These are phyloP conservation scores for Aspergillus sparsus DNA, from an alignment of 495 filamentous ascomycete species.

Conservation along the genomic window DNA sequence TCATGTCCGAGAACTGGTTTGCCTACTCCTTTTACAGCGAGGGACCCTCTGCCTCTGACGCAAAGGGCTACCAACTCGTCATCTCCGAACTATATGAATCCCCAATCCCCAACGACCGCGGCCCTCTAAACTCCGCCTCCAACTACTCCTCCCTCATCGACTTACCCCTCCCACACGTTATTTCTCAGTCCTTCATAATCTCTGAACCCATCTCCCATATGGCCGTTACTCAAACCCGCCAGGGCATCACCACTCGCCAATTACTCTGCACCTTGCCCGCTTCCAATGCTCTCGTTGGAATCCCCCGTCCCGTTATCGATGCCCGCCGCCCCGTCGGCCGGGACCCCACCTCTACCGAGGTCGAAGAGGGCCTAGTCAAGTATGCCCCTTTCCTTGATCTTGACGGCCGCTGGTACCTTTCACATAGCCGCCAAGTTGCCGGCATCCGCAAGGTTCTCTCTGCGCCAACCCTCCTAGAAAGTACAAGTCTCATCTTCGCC, in stretches of 20 bases:
- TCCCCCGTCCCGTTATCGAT: slow-evolving; percentile 78
- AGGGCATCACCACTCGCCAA: slow-evolving; percentile 86
- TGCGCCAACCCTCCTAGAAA: slow-evolving; percentile 79
- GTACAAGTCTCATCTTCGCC: slow-evolving; percentile 86
- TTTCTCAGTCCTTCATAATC: slow-evolving; percentile 79
- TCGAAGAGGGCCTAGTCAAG: slow-evolving; percentile 77
- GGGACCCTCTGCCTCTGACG: slow-evolving; percentile 48
- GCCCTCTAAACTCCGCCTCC: slow-evolving; percentile 62
- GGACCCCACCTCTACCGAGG: slow-evolving; percentile 75
- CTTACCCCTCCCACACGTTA: slow-evolving; percentile 63
- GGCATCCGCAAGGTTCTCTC: slow-evolving; percentile 74
- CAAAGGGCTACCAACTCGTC: slow-evolving; percentile 85
- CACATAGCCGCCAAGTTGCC: slow-evolving; percentile 79
- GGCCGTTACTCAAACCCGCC: slow-evolving; percentile 82
- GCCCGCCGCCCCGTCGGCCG: slow-evolving; percentile 85
- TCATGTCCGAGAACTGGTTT: slow-evolving; percentile 93
- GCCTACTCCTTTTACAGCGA: slow-evolving; percentile 82
- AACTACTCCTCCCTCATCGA: slow-evolving; percentile 75
- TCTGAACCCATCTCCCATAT: slow-evolving; percentile 73
- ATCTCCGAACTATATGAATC: slow-evolving; percentile 92
- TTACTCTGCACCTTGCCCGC: slow-evolving; percentile 75
- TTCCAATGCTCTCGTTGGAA: slow-evolving; percentile 69
- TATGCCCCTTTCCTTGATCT: slow-evolving; percentile 80
- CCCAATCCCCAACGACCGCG: slow-evolving; percentile 77
- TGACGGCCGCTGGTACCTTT: slow-evolving; percentile 77